These are phyloP conservation scores for Drosera spatulata DNA, from an alignment of 179 eudicot species.

Conservation along the genomic window DNA sequence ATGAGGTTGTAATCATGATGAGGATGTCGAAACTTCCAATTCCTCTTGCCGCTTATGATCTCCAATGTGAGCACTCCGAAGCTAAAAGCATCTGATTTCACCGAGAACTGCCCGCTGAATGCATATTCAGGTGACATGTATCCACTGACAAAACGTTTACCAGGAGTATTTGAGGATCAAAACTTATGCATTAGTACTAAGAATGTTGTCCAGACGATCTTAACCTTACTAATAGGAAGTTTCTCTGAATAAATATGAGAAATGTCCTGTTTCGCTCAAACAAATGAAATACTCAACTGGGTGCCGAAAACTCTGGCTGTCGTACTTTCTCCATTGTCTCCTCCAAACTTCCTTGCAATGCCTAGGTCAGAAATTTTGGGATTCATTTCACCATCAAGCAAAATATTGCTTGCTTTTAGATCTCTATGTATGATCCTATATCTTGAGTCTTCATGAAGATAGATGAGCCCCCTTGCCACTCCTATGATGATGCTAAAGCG, in stretches of 20 bases:
- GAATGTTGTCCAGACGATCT: no score
- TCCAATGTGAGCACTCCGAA: slow-evolving; percentile 30
- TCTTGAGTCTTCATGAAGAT: background rate
- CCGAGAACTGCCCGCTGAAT: slow-evolving; percentile 22
- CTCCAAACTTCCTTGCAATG: background rate
- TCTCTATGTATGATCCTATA: background rate
- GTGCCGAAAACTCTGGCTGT: background rate
- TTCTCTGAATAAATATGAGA: background rate
- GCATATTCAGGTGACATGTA: no score
- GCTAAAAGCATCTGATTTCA: slow-evolving; percentile 31
- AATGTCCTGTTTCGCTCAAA: background rate
- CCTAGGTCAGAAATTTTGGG: background rate
- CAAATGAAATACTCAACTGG: background rate
- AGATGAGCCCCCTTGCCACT: background rate
- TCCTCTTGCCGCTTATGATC: slow-evolving; percentile 12
- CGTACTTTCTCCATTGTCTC: background rate
- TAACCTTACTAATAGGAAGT: no score
- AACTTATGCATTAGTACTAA: no score
- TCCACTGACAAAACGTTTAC: no score
- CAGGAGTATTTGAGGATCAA: no score
- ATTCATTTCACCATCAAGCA: background rate
- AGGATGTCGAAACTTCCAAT: slow-evolving; percentile 15
- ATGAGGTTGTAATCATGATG: slow-evolving; percentile 13
- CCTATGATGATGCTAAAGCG: background rate
- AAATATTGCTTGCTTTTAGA: background rate